These are phyloP conservation scores for Microsporum canis DNA, from an alignment of 2,329 filamentous ascomycete species.

Conservation along the genomic window DNA sequence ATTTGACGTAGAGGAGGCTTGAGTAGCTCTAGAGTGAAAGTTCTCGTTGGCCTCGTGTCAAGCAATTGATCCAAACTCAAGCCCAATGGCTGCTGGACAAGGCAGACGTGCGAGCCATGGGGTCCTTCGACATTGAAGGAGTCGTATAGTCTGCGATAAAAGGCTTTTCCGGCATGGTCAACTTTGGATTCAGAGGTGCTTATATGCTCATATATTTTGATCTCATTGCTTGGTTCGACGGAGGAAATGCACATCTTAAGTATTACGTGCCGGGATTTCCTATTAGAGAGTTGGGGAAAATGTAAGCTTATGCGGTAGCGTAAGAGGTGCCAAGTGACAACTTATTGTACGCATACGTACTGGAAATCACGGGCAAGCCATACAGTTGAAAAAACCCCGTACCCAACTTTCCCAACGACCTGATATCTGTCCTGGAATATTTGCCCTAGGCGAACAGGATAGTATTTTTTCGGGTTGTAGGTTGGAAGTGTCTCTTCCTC, in stretches of 20 bases:
- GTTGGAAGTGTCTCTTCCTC: neutral
- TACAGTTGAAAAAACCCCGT: slow-evolving; percentile 1
- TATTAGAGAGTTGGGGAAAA: neutral
- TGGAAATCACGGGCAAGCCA: slow-evolving; percentile 1
- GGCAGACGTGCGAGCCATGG: slow-evolving; percentile 7
- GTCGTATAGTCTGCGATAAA: slow-evolving; percentile 10
- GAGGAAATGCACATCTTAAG: neutral
- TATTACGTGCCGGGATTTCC: neutral
- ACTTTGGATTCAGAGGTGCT: neutral
- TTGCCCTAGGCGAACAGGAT: slow-evolving; percentile 1
- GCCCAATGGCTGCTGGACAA: slow-evolving; percentile 12
- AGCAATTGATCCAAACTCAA: slow-evolving; percentile 10
- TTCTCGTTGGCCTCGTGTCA: slow-evolving; percentile 6
- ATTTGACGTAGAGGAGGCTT: slow-evolving; percentile 11
- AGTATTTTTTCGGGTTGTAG: neutral
- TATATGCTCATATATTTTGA: neutral
- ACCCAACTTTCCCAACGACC: slow-evolving; percentile 4
- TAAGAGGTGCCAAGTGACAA: neutral
- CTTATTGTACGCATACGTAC: neutral
- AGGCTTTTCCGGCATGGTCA: slow-evolving; percentile 8
- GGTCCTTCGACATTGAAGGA: slow-evolving; percentile 10
- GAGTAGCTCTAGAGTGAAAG: slow-evolving; percentile 7
- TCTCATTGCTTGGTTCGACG: neutral
- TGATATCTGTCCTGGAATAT: slow-evolving; percentile 2
- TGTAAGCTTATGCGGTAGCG: neutral